Conservation (phyloP, 176 grass and related monocot species). For the Puccinellia tenuiflora region DNA sequence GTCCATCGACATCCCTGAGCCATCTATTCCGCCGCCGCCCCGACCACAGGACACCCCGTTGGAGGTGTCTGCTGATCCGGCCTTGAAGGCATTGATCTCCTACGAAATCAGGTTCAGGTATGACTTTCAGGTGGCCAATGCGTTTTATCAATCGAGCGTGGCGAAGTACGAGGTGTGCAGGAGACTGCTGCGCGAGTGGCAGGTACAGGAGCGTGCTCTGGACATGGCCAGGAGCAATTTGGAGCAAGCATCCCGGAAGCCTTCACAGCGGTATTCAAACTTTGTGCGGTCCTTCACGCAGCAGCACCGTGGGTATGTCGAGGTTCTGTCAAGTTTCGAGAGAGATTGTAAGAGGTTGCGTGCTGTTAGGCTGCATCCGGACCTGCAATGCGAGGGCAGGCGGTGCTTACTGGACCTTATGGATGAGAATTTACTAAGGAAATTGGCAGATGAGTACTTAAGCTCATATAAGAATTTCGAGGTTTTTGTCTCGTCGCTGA, state of each 20-base stretch:
- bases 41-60: slow-evolving; percentile 33
- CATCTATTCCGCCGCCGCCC: slow-evolving; percentile 44
- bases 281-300: slow-evolving; percentile 65
- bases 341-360: slow-evolving; percentile 70
- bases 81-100: slow-evolving; percentile 64
- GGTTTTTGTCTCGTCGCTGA: slow-evolving; percentile 58
- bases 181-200: slow-evolving; percentile 66
- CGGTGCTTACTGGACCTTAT: slow-evolving; percentile 76
- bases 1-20: slow-evolving; percentile 51
- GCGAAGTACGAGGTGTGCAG: slow-evolving; percentile 66
- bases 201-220: slow-evolving; percentile 87
- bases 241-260: slow-evolving; percentile 71
- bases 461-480: slow-evolving; percentile 76
- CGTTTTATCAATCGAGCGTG: slow-evolving; percentile 42
- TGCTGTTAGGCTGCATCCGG: slow-evolving; percentile 52
- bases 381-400: slow-evolving; percentile 50
- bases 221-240: slow-evolving; percentile 83
- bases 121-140: slow-evolving; percentile 87
- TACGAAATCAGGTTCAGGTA: slow-evolving; percentile 81
- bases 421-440: slow-evolving; percentile 67
- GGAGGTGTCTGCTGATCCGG: slow-evolving; percentile 57
- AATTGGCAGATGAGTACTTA: slow-evolving; percentile 56
- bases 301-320: slow-evolving; percentile 58
- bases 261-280: slow-evolving; percentile 56
- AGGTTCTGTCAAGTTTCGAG: slow-evolving; percentile 70